phyloP scores from a whole-genome alignment of 148 eudicot species.

The Cornus florida region DNA sequence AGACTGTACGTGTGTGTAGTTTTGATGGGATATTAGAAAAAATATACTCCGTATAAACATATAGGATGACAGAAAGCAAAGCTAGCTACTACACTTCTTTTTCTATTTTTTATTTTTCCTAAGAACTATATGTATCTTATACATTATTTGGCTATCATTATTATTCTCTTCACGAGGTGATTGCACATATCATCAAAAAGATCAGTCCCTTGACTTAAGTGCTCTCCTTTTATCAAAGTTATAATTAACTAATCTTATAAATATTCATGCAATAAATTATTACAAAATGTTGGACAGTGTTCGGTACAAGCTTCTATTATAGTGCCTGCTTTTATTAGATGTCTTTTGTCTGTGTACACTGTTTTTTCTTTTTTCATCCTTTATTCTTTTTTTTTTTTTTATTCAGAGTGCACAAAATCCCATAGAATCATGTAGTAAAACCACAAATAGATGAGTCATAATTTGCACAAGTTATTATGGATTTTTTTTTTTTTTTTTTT shows the following conservation, averaged over 20 bases:
- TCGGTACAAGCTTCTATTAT: background rate
- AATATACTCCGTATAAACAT: background rate
- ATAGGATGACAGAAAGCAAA: background rate
- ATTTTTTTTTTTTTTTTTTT: too few relatives aligned
- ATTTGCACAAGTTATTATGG: too few relatives aligned
- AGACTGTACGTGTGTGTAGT: background rate
- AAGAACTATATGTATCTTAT: slow-evolving; percentile 3
- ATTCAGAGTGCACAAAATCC: background rate
- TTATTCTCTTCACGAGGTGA: slow-evolving; percentile 41
- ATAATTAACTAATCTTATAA: background rate
- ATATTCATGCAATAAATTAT: background rate
- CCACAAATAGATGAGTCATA: too few relatives aligned
- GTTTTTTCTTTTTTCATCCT: background rate
- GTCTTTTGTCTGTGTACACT: background rate
- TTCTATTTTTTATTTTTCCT: background rate
- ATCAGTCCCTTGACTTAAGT: slow-evolving; percentile 6
- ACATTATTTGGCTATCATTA: background rate
- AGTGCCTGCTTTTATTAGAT: background rate
- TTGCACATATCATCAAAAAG: slow-evolving; percentile 29
- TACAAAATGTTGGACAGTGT: background rate
- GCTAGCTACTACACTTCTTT: background rate
- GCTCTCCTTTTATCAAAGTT: background rate
- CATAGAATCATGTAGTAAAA: background rate
- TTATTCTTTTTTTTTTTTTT: background rate
- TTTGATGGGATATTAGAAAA: background rate